Base-by-base conservation (phyloP, 768 basidiomycete genomes). In the Trametes gibbosa region DNA sequence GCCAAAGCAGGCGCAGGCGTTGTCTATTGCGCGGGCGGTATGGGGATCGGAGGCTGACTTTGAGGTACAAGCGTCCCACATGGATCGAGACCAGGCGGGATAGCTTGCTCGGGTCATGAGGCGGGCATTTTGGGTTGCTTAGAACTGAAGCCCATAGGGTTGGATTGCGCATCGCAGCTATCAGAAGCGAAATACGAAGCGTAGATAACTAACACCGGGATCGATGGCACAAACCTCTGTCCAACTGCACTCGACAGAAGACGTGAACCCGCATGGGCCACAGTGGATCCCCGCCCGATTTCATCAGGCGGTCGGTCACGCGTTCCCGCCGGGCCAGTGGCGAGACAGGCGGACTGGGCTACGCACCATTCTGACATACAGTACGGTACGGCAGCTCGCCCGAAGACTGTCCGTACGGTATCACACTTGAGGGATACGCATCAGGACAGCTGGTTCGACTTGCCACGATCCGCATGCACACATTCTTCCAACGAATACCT, bases 211-310 rank as follows among this genome's bases (percentile, higher is more conserved):
- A 3, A 12, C 24, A 42, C 7, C 24, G 9, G 47, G 21, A 19
- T 21, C 21, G 37, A 49, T 40, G 41, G 47, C 24, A 47, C 43
- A 21, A 19, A 23, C 13, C 7, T 34, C 19, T 47, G 55, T 25
- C 9, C 27, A 25, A 34, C 37, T 49, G 55, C 39, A 46, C 47
- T 19, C 55, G 43, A 39, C 41, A 52, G 57, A 58, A 58, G 57
- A 21, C 57, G 45, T 27, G 41, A 10, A 23, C 10, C 57, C 57
- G 57, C 57, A 52, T 58, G 57, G 57, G n/a, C 57, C 39, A 42
- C 47, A 41, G 9, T n/a, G 39, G 17, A 49, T 41, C 55, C 47
- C 54, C 25, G 39, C 55, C 47, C 55, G 37, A 29, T 34, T 41
- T 9, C 55, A 56, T 49, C 55, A 56, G 50, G 24, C 43, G 35